These are phyloP conservation scores for Mycena maculata DNA, from an alignment of 768 basidiomycete genomes.

Conservation along the genomic window DNA sequence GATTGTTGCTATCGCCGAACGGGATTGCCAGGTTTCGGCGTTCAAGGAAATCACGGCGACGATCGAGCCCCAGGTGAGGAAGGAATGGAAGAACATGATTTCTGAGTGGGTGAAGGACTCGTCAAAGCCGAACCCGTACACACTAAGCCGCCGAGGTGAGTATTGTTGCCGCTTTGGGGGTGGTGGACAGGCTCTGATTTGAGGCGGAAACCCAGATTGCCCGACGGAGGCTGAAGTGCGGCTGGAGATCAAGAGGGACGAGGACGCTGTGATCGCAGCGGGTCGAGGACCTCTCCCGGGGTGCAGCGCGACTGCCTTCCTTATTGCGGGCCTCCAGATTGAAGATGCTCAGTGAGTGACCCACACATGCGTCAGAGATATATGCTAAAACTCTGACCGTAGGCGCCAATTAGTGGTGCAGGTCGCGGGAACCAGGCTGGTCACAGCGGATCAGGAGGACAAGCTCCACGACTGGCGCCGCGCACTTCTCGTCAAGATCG, in stretches of 20 bases:
- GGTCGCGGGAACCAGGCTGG: background rate
- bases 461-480: constrained; percentile 27
- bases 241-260: background rate
- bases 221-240: background rate
- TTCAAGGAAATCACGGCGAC: constrained; percentile 3
- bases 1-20: constrained; percentile 15
- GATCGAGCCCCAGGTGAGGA: background rate
- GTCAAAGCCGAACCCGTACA: constrained; percentile 6
- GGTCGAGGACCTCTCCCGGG: background rate
- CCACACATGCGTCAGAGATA: background rate
- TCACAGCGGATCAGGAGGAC: constrained; percentile 7
- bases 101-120: constrained; percentile 14
- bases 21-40: constrained; percentile 1
- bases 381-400: background rate
- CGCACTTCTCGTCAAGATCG: constrained; percentile 2
- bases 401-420: constrained; percentile 6
- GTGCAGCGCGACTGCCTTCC: constrained; percentile 2
- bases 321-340: constrained; percentile 21
- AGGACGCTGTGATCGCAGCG: background rate
- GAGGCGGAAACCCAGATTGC: background rate
- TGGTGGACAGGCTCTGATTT: no score
- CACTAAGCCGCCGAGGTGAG: background rate
- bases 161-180: background rate
- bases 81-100: constrained; percentile 13
- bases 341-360: constrained; percentile 27